Evolutionary conservation across 805 yeast species (phyloP), one percentile per base, ranked within the genome.

Genomic region (Monosporozyma solicola): DNA sequence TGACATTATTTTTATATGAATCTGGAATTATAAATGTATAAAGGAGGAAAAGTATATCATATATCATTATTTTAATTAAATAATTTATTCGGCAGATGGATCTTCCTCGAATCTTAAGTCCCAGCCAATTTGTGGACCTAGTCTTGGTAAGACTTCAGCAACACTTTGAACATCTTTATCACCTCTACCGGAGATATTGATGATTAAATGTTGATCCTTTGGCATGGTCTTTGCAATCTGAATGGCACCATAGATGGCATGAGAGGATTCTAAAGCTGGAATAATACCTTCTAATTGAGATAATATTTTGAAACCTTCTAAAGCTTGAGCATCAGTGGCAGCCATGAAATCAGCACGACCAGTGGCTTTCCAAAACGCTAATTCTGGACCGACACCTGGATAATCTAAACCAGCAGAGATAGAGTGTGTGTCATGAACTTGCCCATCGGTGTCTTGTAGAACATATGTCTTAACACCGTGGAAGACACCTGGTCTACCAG

Each of bases 331-430:
- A 71, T 94, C 97, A 35, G 96, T 87, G 53, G 95, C 97, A 47
- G 97, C 95, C 48, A 84, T 71, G 66, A 92, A 94, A 53, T 85
- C 76, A 8, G 95, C 99, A 65, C 99, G 83, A 29, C 97, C 97
- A 56, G 85, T 84, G 52, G 85, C 84, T 71, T 92, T 92, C 98
- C 98, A 94, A 68, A 78, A 81, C 2, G 98, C 95, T 61, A 94
- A 78, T 73, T 94, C 98, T 33, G 99, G 99, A 47, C 99, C 99
- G 48, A 94, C 99, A 72, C 97, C 99, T 27, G 99, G 99, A 69
- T 94, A 94, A 72, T 94, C 99, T 64, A 94, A 78, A 60, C 99
- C 99, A 41, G 99, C 99, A 58, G 97, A 88, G 41, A 94, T 95
- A 24, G 98, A 92, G 70, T 94, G 98, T 10, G 99, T 94, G 67